Percentiles rank a stretch among this genome's conserved stretches.
phyloP scores from a whole-genome alignment of 352 stramenopile genomes.

The Phytophthora cryptogea region DNA sequence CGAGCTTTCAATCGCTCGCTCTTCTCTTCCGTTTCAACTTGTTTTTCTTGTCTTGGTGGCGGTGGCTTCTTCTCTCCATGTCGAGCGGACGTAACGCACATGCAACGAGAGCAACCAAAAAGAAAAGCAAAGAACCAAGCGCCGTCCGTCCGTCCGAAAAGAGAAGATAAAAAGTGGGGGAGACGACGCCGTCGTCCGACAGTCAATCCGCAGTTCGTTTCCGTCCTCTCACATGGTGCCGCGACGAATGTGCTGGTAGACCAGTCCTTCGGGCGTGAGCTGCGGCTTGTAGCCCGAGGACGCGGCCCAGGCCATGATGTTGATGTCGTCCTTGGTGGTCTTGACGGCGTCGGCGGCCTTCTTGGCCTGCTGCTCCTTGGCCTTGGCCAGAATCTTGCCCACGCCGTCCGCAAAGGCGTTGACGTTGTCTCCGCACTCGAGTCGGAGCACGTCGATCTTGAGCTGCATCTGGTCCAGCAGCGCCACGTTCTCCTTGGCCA shows the following conservation, averaged over 20 bases:
- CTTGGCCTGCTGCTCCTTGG: conserved; percentile 63
- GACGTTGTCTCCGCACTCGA: conserved; percentile 62
- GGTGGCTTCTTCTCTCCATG: conserved; percentile 7
- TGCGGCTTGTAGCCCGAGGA: conserved; percentile 36
- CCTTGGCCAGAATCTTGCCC: conserved; percentile 43
- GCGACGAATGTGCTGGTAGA: conserved; percentile 76
- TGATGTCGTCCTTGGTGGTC: conserved; percentile 69
- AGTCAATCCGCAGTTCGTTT: neutral
- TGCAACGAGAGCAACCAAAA: conserved; percentile 23
- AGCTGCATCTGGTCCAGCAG: conserved; percentile 72
- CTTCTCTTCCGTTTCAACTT: conserved; percentile 14
- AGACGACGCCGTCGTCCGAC: neutral
- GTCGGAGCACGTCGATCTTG: conserved; percentile 61
- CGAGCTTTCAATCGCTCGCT: conserved; percentile 2
- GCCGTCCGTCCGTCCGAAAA: conserved; percentile 4
- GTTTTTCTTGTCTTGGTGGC: conserved; percentile 25
- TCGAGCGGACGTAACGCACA: conserved; percentile 15
- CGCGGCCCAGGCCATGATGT: conserved; percentile 44
- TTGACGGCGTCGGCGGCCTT: conserved; percentile 52
- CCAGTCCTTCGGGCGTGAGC: conserved; percentile 52
- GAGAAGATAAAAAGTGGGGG: conserved; percentile 12
- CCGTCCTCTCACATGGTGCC: conserved; percentile 65
- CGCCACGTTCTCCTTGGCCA: conserved; percentile 73
- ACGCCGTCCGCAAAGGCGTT: conserved; percentile 69
- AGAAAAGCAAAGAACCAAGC: conserved; percentile 22